Conservation (phyloP, 2,329 filamentous ascomycete species). For the Penicillium sp. region DNA sequence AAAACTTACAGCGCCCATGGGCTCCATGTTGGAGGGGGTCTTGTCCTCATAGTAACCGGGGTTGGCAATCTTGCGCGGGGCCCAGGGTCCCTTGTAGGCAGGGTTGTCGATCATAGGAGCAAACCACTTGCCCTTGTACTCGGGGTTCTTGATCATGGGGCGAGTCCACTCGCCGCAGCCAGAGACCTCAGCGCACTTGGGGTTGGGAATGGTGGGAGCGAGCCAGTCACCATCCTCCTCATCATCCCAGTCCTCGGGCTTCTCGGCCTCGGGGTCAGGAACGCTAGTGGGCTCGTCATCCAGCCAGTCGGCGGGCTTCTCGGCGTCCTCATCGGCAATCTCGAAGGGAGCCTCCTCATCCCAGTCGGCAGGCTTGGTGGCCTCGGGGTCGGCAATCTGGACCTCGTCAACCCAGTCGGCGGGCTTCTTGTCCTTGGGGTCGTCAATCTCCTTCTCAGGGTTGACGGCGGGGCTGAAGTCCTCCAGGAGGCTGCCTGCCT, state of each 20-base stretch:
- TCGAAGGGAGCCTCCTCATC: conserved; percentile 97
- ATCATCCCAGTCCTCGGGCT: conserved; percentile 99
- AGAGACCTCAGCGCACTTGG: conserved; percentile 91
- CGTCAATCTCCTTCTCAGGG: conserved; percentile 92
- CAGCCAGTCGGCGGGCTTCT: conserved; percentile 94
- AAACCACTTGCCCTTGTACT: conserved; percentile 98
- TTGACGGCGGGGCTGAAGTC: conserved; percentile 95
- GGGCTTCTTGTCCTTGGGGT: conserved; percentile 91
- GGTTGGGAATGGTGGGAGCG: conserved; percentile 87
- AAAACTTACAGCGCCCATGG: conserved; percentile 68
- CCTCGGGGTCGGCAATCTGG: conserved; percentile 88
- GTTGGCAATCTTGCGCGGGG: conserved; percentile 95
- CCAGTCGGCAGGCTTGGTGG: conserved; percentile 97
- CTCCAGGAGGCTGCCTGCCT: conserved; percentile 89
- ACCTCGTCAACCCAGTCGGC: conserved; percentile 94
- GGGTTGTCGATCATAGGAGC: conserved; percentile 96
- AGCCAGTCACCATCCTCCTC: conserved; percentile 99
- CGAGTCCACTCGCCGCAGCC: conserved; percentile 93
- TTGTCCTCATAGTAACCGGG: conserved; percentile 97
- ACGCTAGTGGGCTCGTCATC: conserved; percentile 83
- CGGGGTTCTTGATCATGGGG: conserved; percentile 92
- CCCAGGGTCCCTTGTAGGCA: conserved; percentile 95
- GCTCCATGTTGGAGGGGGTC: conserved; percentile 94
- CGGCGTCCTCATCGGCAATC: conserved; percentile 91
- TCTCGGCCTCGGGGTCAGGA: conserved; percentile 91